Evolutionary conservation across 352 stramenopile genomes (phyloP), one percentile per base, ranked within the genome.

Genomic region (Globisporangium nodosum): DNA sequence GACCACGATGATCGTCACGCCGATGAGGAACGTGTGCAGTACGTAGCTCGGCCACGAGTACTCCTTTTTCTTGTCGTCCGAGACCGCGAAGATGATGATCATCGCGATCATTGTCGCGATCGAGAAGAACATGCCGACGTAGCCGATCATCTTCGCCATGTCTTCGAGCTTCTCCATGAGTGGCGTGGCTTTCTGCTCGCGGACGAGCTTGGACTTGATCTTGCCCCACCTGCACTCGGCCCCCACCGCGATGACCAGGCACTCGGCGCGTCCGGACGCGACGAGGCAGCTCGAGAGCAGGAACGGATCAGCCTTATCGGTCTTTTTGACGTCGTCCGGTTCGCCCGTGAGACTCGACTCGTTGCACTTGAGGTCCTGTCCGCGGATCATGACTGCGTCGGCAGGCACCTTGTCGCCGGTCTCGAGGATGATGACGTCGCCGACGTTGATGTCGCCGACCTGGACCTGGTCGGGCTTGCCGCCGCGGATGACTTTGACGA

Each of bases 261-360:
- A 91, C 48, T 96, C 81, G 12, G 76, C 78, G 0, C 74, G 77
- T 37, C 81, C 86, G 21, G 74, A 88, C 21, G 80, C 82, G 11
- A 95, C 69, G 8, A 96, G 66, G 24, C 81, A 93, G 52, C 81
- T 89, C 18, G 85, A 97, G n/a, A 96, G 82, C 37, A 96, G 54
- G 59, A 97, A 96, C 12, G 84, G 88, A 30, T 96, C 85, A 24
- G 77, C 78, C 8, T 54, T 65, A 11, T 56, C 52, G 24, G 40
- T 76, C 74, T 99, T 99, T 30, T 73, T 66, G 27, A 97, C 88
- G 30, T 97, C 88, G 56, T 98, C 88, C 49, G 96, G 94, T 65
- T 99, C 96, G 35, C 97, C 97, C 2, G 96, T 99, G 37, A 99
- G 78, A 30, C 81, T 92, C 15, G 90, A 98, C 65, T 99, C 96